Evolutionary conservation across 1,139 yeast genomes (phyloP), one percentile per base, ranked within the genome.

Genomic region (Ogataea hybrid): DNA sequence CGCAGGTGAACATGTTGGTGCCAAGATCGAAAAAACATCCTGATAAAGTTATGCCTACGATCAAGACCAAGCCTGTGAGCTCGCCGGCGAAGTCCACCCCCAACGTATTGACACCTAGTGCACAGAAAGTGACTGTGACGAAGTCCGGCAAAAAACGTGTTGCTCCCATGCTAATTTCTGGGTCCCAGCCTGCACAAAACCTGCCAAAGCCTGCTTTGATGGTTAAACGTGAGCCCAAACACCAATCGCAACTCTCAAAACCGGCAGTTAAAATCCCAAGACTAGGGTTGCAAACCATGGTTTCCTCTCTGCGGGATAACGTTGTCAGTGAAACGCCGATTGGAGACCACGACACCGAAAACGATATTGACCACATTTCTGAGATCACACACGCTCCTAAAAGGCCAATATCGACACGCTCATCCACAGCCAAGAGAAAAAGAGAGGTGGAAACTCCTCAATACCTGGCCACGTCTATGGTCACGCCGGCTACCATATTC

Each of bases 111-210:
- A 48, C 58, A 5, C 29, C 50, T 8, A 32, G 47, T 14, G 53
- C 62, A 12, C 81, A 76, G 51, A 72, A 73, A 42, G 70, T 81
- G 3, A 75, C 85, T 2, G 69, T 82, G 16, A 81, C 84, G 6
- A 85, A 84, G 56, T 78, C 84, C 32, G 97, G 97, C 11, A 84
- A 81, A 57, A 89, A 89, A 54, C 69, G 97, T 49, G 92, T 92
- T 2, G 79, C 95, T 0, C 97, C 98, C 1, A 72, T 82, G 41
- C 67, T 90, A n/a, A 74, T 90, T 2, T 77, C 90, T 0, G 61
- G 76, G 1, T n/a, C 43, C 6, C 38, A 53, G 9, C 11, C 47
- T 17, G 3, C 43, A 5, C 20, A 34, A 28, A 30, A 29, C 14
- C 1, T 37, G 10, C 35, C 39, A 6, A 35, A 33, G n/a, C 32